These are phyloP conservation scores for Leccinum variicolor DNA, from an alignment of 768 basidiomycete genomes.

Conservation along the genomic window DNA sequence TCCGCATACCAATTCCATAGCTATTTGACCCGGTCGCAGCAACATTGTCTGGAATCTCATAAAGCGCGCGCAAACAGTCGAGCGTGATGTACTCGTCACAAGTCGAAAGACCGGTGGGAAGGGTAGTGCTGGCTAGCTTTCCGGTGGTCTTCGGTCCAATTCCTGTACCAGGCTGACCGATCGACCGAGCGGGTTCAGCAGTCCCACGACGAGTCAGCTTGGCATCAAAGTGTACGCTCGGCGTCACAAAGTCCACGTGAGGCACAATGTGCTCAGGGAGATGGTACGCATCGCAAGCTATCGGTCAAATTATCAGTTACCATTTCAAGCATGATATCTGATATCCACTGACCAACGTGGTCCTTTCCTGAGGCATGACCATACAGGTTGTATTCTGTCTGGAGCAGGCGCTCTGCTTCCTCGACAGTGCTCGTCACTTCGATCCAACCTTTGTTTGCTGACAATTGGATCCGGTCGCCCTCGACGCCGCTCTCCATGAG, in stretches of 20 bases:
- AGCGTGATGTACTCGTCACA: constrained; percentile 31
- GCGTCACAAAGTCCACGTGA: constrained; percentile 34
- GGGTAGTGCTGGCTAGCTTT: background rate
- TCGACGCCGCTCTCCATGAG: constrained; percentile 27
- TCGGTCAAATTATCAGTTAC: background rate
- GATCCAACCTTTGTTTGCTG: constrained; percentile 23
- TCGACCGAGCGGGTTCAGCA: background rate
- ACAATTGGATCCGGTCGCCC: constrained; percentile 18
- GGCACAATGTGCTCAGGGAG: constrained; percentile 29
- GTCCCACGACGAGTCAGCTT: constrained; percentile 15
- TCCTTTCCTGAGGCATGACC: constrained; percentile 26
- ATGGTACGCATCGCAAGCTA: constrained; percentile 34
- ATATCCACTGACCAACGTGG: constrained; percentile 25
- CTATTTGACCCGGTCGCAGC: constrained; percentile 18
- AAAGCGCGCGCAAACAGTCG: constrained; percentile 29
- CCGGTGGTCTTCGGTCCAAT: constrained; percentile 22
- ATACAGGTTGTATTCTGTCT: constrained; percentile 34
- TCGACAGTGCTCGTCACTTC: constrained; percentile 27
- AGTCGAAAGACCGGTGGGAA: constrained; percentile 10
- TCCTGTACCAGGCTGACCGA: background rate
- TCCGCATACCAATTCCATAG: constrained; percentile 3
- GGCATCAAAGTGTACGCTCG: constrained; percentile 32
- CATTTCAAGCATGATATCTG: background rate
- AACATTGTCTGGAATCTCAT: constrained; percentile 13
- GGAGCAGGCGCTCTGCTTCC: constrained; percentile 33